Conservation (phyloP, 306 rosid genomes). For the Ochetophila trinervis region DNA sequence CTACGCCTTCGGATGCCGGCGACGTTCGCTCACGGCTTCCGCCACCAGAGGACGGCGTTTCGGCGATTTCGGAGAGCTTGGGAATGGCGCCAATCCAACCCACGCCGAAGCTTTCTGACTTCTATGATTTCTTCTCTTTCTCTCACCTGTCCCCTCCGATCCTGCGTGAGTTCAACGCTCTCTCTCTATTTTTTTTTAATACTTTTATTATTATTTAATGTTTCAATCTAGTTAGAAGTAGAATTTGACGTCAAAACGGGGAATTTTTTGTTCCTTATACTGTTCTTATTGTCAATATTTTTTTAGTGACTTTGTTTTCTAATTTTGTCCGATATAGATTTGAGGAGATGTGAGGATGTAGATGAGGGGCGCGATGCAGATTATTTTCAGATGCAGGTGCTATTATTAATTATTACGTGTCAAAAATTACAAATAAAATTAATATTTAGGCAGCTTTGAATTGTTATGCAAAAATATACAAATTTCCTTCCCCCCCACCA, state of each 20-base stretch:
- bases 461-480: too few species aligned
- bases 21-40: slow-evolving; percentile 37
- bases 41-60: slow-evolving; percentile 31
- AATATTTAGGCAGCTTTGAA: too few species aligned
- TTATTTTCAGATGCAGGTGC: slow-evolving; percentile 77
- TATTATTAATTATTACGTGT: neutral
- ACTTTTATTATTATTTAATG: neutral
- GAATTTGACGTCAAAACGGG: neutral
- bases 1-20: slow-evolving; percentile 39
- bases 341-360: slow-evolving; percentile 55
- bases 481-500: too few species aligned
- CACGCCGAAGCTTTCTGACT: slow-evolving; percentile 84
- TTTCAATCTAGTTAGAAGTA: neutral
- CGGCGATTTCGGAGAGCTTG: slow-evolving; percentile 62
- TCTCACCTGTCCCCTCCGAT: slow-evolving; percentile 72
- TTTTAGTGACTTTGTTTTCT: neutral
- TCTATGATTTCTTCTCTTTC: slow-evolving; percentile 86
- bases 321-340: slow-evolving; percentile 30
- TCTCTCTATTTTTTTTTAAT: slow-evolving; percentile 2
- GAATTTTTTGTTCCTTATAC: neutral
- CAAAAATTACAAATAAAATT: too few species aligned
- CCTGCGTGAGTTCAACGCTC: slow-evolving; percentile 43
- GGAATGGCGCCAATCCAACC: slow-evolving; percentile 93
- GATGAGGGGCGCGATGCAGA: slow-evolving; percentile 51
- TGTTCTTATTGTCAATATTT: neutral